A percentile compares a stretch with the other conserved stretches of the same genome.
These are phyloP conservation scores for Ilex asprella DNA, from an alignment of 257 asterid genomes.

Conservation along the genomic window DNA sequence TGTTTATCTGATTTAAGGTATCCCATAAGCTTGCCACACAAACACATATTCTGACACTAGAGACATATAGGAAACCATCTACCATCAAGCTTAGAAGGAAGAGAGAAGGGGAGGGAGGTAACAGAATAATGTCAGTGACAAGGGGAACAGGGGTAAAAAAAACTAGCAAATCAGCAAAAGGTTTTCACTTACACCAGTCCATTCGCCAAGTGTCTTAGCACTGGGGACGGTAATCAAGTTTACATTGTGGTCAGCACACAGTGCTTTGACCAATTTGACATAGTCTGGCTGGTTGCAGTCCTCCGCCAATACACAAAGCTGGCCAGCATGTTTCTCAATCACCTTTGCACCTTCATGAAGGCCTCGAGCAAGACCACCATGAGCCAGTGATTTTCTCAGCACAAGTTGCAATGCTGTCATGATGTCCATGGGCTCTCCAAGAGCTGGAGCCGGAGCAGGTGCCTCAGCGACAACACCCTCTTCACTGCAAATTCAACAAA, in stretches of 20 bases:
- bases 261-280: conserved; percentile 62
- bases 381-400: conserved; percentile 59
- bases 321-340: conserved; percentile 65
- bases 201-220: conserved; percentile 75
- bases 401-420: conserved; percentile 59
- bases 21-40: too few species aligned
- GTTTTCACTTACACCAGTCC: conserved; percentile 62
- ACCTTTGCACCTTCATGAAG: conserved; percentile 65
- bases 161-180: background rate
- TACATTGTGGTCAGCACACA: conserved; percentile 68
- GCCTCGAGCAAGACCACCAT: conserved; percentile 59
- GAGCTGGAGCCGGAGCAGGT: conserved; percentile 43
- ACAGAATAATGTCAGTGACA: background rate
- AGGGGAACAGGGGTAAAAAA: too few species aligned
- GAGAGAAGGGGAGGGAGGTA: background rate
- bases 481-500: conserved; percentile 18
- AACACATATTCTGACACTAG: too few species aligned
- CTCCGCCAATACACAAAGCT: conserved; percentile 68
- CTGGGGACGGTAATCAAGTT: conserved; percentile 54
- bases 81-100: background rate
- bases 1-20: too few species aligned
- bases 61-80: too few species aligned
- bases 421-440: conserved; percentile 59
- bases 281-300: conserved; percentile 65
- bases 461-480: conserved; percentile 34